A percentile compares a stretch with the other conserved stretches of the same genome.
These are phyloP conservation scores for Mucor irregularis DNA, from an alignment of 371 early-diverging fungal genomes.

Conservation along the genomic window DNA sequence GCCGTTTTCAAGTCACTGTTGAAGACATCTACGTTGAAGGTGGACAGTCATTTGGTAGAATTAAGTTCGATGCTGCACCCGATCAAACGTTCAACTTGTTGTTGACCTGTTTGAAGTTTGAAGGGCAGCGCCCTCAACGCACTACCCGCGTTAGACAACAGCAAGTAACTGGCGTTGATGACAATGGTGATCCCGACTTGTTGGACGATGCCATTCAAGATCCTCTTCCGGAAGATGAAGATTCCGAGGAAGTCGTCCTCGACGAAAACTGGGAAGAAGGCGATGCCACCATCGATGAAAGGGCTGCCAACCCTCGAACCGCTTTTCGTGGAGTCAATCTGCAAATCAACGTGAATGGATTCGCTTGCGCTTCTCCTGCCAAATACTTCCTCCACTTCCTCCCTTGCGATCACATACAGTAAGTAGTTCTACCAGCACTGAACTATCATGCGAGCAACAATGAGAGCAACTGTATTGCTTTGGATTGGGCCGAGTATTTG, in stretches of 20 bases:
- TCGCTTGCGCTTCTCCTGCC: not conserved
- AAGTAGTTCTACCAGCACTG: not conserved
- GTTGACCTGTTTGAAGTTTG: too few species aligned
- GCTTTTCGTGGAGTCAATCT: not conserved
- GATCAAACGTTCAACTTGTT: too few species aligned
- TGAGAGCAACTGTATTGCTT: not conserved
- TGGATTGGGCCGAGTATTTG: not conserved
- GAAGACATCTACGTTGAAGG: too few species aligned
- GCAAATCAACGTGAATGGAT: not conserved
- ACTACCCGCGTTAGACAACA: too few species aligned
- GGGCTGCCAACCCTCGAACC: not conserved
- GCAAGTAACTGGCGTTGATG: too few species aligned
- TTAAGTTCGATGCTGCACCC: too few species aligned
- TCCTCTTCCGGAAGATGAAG: not conserved
- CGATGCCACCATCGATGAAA: not conserved
- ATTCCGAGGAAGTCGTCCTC: not conserved
- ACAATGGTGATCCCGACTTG: not conserved
- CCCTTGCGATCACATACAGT: not conserved
- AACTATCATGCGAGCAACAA: not conserved
- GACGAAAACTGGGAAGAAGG: not conserved
- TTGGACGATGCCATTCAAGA: not conserved
- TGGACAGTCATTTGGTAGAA: too few species aligned
- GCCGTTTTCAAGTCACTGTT: too few species aligned
- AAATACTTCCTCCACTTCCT: not conserved
- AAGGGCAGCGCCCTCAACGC: too few species aligned